These are phyloP conservation scores for Aspergillus sclerotiicarbonarius DNA, from an alignment of 495 filamentous ascomycete species.

Conservation along the genomic window DNA sequence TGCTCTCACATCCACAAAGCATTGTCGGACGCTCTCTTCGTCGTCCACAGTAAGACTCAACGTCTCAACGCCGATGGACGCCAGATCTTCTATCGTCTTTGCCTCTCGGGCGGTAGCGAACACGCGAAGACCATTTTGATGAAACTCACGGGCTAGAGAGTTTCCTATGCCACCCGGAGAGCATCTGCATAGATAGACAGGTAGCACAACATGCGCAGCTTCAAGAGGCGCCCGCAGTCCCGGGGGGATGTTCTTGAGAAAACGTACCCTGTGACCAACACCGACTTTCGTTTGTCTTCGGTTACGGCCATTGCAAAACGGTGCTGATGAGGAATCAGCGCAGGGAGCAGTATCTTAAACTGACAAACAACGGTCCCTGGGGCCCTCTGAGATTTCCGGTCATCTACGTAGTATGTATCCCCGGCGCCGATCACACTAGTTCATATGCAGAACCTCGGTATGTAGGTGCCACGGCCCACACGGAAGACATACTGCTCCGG, in stretches of 20 bases:
- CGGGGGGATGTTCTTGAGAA: not conserved
- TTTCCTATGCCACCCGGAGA: conserved; percentile 60
- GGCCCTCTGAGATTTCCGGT: not conserved
- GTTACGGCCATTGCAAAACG: conserved; percentile 19
- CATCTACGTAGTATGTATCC: not conserved
- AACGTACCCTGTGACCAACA: conserved; percentile 48
- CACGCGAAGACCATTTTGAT: conserved; percentile 49
- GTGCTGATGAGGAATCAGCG: not conserved
- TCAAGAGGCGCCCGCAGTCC: not conserved
- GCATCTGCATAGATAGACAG: conserved; percentile 34
- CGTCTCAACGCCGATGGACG: conserved; percentile 50
- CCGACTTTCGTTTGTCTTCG: conserved; percentile 38
- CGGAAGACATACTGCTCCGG: no score
- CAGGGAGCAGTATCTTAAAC: not conserved
- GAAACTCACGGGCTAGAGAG: conserved; percentile 55
- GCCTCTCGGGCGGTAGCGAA: conserved; percentile 57
- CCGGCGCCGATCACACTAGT: conserved; percentile 3
- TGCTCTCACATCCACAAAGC: conserved; percentile 40
- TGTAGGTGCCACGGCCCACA: no score
- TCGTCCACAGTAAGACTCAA: conserved; percentile 53
- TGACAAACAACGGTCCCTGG: not conserved
- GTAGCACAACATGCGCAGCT: not conserved
- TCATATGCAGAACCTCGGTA: not conserved
- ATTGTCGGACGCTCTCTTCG: conserved; percentile 42
- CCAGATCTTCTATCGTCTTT: conserved; percentile 45